Base-by-base conservation (phyloP, 306 rosid genomes). In the Acacia melanoxylon region DNA sequence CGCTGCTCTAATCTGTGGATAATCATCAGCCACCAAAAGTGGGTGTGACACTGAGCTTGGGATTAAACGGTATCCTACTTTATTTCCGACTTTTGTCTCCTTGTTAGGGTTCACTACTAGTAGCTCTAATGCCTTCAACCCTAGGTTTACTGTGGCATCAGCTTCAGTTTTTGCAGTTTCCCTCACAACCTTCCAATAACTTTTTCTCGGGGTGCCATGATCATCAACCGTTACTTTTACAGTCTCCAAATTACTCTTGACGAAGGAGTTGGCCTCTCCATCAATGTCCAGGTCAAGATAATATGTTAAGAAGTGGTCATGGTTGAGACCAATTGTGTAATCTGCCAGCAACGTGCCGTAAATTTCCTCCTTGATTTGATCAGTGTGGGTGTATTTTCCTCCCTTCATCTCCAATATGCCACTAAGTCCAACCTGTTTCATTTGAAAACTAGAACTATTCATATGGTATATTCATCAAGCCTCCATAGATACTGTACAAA, bases 281-380 rank as follows among this genome's bases (percentile, higher is more conserved):
- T 68, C 73, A 68, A 68, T 37, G 49, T 68, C 73, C 2, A 68
- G 73, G 27, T 68, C 73, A 40, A 68, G 73, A 40, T 40, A 40
- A 20, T 68, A 68, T 10, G 73, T 68, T 10, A 68, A 10, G 2
- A 37, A 68, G 49, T 68, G 73, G 73, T 68, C 49, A 19, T 68
- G 73, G 49, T 37, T 2, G 24, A 40, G 29, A 37, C 85, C 95
- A 12, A 93, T 67, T 17, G 85, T 87, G 56, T 90, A 56, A 6
- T 76, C 89, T 41, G 92, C 73, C 0, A 93, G 75, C 70, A 89
- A 19, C 0, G 84, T 51, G 9, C 95, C 95, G 22, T 52, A 67
- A 81, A 79, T 0, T 76, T 91, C 88, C 22, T 58, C 76, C 22
- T 90, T 83, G 37, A 87, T 82, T 29, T 90, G 78, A 1, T 88